Base-by-base conservation (phyloP, 805 yeast species). In the Grigorovia humatica region DNA sequence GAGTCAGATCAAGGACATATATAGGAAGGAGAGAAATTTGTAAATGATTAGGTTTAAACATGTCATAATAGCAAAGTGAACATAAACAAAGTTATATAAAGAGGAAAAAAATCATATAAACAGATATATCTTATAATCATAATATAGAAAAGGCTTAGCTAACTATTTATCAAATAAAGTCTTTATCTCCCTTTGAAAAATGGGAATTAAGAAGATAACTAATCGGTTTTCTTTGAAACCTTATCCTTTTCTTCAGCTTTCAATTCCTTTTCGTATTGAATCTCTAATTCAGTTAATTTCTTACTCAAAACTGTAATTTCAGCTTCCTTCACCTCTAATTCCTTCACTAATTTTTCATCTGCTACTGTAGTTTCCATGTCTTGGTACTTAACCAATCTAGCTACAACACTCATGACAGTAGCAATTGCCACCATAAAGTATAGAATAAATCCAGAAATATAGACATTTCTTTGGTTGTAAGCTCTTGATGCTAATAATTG, bases 401-500 rank as follows among this genome's bases (percentile, higher is more conserved):
- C 71, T 47, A 81, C 71, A 50, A 81, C 73, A 42, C 75, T 73
- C 56, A 76, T 68, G 47, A 80, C 78, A 0, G 83, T 79, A 41
- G 72, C 74, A 52, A 80, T 80, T 9, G 82, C 78, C 47, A 81
- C 56, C 52, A 69, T 71, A 59, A 79, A 73, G 64, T 78, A 81
- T 53, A 81, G 64, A 4, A 80, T 81, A 9, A 82, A 83, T 9
- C 86, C 87, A 15, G 81, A 74, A 51, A 81, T 72, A 62, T 81
- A 81, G 44, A 79, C 70, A 57, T 81, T 81, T 61, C 87, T 72
- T 63, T 81, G 86, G 43, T 81, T 74, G 58, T 80, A 81, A 52
- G 82, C 81, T 54, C 81, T 77, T 47, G 78, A 70, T 5, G 84
- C 85, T 56, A 79, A 65, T 54, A 73, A 76, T 20, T 81, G 84